Conservation (phyloP, 1,139 yeast species). For the Suhomyces maxii region DNA sequence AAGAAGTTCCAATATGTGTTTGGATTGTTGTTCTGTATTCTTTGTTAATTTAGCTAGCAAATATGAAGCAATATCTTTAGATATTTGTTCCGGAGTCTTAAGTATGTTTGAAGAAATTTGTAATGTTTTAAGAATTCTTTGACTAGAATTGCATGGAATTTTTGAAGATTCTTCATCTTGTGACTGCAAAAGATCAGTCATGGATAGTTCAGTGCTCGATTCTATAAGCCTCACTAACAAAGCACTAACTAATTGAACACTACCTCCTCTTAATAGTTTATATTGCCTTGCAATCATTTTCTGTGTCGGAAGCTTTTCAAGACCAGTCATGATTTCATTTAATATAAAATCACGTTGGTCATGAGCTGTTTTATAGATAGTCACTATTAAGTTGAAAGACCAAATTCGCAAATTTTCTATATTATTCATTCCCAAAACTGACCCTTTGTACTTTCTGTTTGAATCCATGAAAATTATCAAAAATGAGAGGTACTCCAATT, state of each 20-base stretch:
- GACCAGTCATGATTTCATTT: slow-evolving; percentile 56
- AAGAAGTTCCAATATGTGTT: slow-evolving; percentile 48
- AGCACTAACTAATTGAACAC: slow-evolving; percentile 49
- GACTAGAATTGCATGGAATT: background rate
- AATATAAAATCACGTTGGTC: slow-evolving; percentile 61
- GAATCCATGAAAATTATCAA: slow-evolving; percentile 35
- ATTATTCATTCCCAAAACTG: slow-evolving; percentile 13
- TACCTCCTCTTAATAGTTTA: slow-evolving; percentile 43
- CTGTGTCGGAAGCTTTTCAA: slow-evolving; percentile 48
- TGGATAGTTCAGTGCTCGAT: slow-evolving; percentile 24
- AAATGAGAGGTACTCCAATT: slow-evolving; percentile 50
- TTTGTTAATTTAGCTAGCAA: slow-evolving; percentile 40
- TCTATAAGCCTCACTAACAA: slow-evolving; percentile 50
- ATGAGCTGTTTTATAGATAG: slow-evolving; percentile 45
- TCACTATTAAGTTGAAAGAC: slow-evolving; percentile 38
- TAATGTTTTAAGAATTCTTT: background rate
- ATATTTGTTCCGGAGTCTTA: background rate
- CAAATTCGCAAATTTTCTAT: slow-evolving; percentile 33
- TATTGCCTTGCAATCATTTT: slow-evolving; percentile 45
- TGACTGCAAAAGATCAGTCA: background rate
- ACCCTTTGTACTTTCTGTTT: slow-evolving; percentile 21
- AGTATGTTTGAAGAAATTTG: background rate
- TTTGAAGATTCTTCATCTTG: background rate
- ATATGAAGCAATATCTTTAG: slow-evolving; percentile 39
- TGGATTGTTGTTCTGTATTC: slow-evolving; percentile 37